Evolutionary conservation across 2,329 filamentous ascomycete genomes (phyloP).

Genomic region (Aspergillus terreus): DNA sequence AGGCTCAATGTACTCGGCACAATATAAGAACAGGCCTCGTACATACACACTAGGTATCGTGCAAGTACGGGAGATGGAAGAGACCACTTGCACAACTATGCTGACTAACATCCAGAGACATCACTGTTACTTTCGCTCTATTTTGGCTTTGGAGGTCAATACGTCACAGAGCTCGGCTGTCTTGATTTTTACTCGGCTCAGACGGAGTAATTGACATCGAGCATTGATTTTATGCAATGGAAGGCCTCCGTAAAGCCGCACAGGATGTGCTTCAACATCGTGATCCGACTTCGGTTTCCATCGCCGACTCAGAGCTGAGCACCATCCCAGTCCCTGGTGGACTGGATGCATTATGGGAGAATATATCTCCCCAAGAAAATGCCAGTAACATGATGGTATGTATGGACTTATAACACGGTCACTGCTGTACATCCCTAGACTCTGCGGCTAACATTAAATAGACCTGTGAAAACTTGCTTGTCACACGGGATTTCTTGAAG

Average conservation of each 20-base stretch:
- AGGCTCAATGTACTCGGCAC: no score
- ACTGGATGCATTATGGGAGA: conserved; percentile 27
- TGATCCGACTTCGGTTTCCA: conserved; percentile 1
- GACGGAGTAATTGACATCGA: not conserved
- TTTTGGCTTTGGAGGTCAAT: no score
- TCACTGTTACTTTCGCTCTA: no score
- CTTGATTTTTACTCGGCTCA: not conserved
- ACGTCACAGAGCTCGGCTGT: not conserved
- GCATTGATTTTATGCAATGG: conserved; percentile 16
- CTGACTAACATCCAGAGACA: no score
- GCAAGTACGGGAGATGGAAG: no score
- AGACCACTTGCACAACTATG: no score
- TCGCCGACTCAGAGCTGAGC: conserved; percentile 7
- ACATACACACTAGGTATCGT: no score
- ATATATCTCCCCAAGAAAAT: conserved; percentile 23
- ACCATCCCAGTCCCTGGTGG: conserved; percentile 10
- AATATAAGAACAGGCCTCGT: no score
- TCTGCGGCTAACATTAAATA: conserved; percentile 10
- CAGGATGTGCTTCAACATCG: conserved; percentile 19
- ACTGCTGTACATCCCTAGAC: not conserved
- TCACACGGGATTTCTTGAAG: conserved; percentile 23
- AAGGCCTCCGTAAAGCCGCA: conserved; percentile 24
- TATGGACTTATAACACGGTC: conserved; percentile 16
- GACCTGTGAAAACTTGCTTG: conserved; percentile 30
- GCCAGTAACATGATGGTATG: conserved; percentile 12